Conservation (phyloP, 306 rosid genomes). For the Calophaca sinica region DNA sequence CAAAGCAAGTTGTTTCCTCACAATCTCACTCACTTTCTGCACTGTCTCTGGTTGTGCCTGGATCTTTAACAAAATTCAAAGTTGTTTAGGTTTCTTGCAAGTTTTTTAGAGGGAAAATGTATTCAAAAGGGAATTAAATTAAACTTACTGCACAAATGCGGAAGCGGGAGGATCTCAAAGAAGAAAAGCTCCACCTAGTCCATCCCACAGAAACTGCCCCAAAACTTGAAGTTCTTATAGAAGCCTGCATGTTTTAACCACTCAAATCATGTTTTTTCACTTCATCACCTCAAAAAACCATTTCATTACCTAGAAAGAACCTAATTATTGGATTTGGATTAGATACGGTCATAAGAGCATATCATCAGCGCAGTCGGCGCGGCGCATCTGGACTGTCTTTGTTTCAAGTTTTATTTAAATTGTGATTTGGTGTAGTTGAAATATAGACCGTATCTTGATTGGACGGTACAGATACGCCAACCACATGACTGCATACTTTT, state of each 20-base stretch:
- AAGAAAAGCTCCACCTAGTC: constrained; percentile 51
- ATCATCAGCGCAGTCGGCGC: too few species aligned
- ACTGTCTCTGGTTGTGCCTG: constrained; percentile 55
- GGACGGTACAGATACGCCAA: too few species aligned
- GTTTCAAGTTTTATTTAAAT: too few species aligned
- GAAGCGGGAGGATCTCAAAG: constrained; percentile 57
- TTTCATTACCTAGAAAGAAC: too few species aligned
- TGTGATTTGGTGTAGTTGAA: too few species aligned
- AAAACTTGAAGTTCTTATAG: constrained; percentile 40
- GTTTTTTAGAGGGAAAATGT: background rate
- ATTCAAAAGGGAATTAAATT: background rate
- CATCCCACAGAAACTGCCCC: constrained; percentile 47
- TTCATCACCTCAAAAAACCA: too few species aligned
- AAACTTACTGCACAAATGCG: constrained; percentile 61
- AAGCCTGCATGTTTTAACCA: constrained; percentile 49
- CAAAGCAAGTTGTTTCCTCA: constrained; percentile 64
- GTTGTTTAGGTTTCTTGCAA: background rate
- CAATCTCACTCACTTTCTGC: constrained; percentile 57
- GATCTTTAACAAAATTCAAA: constrained; percentile 34
- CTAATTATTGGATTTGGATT: too few species aligned
- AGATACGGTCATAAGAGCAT: too few species aligned
- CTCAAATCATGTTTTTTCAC: too few species aligned
- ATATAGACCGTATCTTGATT: too few species aligned
- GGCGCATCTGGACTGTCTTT: too few species aligned
- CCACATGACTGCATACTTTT: too few species aligned